Evolutionary conservation across 73 alveolate genomes (phyloP), one percentile per base, ranked within the genome.

Genomic region (Stentor roeselii): DNA sequence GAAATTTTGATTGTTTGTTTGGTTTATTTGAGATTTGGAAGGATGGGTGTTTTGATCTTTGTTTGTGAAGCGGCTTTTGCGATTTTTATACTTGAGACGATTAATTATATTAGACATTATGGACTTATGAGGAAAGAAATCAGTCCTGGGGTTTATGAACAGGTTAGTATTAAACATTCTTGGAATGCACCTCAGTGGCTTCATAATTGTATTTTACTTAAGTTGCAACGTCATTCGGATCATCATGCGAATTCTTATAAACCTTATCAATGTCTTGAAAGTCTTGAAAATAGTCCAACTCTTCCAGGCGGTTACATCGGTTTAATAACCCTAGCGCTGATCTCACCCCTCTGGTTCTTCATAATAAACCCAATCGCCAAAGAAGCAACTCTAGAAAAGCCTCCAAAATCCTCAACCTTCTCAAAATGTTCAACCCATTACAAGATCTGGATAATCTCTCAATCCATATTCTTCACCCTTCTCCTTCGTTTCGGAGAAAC

Each of bases 171-270:
- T 82, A 74, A 76, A 61, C 98, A 94, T 41, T 92, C 96, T 6
- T 94, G 98, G 98, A 94, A 94, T 83, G 98, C 98, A 59, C 97
- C 96, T 32, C 93, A 93, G 11, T 75, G 90, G 40, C 82, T 91
- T 42, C 86, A 95, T 11, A 93, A 91, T 78, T 89, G 85, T 76
- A 27, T 92, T 3, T 67, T 92, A 1, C 89, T 93, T 84, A 93
- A 92, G 87, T 88, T 93, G 67, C 85, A 93, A 75, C 77, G 98
- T 67, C 98, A 93, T 86, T 93, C 98, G 30, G 98, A 93, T 75
- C 98, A 93, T 85, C 98, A 93, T 84, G 96, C 93, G 34, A 78
- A 93, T 75, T 87, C 94, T 3, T 92, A 92, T 61, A 91, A 90
- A 87, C 95, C 96, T 3, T 93, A 93, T 74, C 85, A 93, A 50